A percentile compares a stretch with the other conserved stretches of the same genome.
Evolutionary conservation across 306 rosid species (phyloP).

Genomic region (Nissolia schottii): DNA sequence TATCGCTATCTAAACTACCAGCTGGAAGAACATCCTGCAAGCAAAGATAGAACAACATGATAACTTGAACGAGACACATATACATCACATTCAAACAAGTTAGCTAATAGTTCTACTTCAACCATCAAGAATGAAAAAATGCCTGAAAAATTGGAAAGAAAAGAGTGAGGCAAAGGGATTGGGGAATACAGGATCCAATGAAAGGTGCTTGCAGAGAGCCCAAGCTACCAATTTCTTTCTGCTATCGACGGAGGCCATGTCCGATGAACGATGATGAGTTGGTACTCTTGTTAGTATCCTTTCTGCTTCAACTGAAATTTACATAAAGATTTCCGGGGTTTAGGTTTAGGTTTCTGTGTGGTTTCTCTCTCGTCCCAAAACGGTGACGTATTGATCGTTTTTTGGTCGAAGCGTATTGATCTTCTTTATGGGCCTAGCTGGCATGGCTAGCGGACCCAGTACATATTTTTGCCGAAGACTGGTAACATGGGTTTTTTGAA

Average conservation of each 20-base stretch:
- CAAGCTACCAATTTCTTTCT: slow-evolving; percentile 46
- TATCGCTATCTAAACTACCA: slow-evolving; percentile 40
- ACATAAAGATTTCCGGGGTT: slow-evolving; percentile 11
- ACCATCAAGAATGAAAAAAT: neutral
- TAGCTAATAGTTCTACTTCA: neutral
- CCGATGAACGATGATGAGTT: neutral
- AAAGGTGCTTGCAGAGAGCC: slow-evolving; percentile 54
- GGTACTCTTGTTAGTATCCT: slow-evolving; percentile 1
- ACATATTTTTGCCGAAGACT: neutral
- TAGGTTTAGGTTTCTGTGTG: slow-evolving; percentile 9
- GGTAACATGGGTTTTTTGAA: too few relatives aligned
- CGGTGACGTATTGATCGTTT: too few relatives aligned
- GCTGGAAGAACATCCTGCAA: slow-evolving; percentile 52
- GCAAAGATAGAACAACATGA: slow-evolving; percentile 23
- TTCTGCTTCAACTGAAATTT: neutral
- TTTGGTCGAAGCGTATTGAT: too few relatives aligned
- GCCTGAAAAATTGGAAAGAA: neutral
- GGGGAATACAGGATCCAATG: slow-evolving; percentile 57
- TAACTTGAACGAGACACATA: neutral
- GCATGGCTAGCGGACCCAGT: neutral
- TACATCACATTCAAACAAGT: slow-evolving; percentile 1
- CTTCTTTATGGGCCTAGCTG: neutral
- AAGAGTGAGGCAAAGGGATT: neutral
- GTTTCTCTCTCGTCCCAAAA: neutral
- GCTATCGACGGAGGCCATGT: slow-evolving; percentile 49